phyloP scores from a whole-genome alignment of 2,329 filamentous ascomycete species.

The Colletotrichum magnum region DNA sequence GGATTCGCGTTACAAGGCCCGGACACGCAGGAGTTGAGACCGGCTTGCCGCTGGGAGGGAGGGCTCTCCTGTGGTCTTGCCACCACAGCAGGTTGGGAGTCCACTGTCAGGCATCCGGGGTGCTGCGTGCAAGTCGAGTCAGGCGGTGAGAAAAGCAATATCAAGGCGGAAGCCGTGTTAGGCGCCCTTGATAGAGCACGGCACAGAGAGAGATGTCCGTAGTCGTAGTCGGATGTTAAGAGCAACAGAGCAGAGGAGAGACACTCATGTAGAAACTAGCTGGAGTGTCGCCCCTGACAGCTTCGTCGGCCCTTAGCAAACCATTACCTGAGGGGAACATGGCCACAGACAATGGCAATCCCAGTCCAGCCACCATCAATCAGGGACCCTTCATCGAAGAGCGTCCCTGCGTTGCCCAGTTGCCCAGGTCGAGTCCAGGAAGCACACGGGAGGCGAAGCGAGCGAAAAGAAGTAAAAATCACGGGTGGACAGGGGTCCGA shows the following conservation, averaged over 20 bases:
- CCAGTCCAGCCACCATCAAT: slow-evolving; percentile 13
- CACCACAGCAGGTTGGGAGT: slow-evolving; percentile 30
- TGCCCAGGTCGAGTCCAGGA: background rate
- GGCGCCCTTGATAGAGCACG: slow-evolving; percentile 15
- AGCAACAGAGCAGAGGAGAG: background rate
- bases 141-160: slow-evolving; percentile 36
- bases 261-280: background rate
- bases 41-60: slow-evolving; percentile 28
- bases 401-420: slow-evolving; percentile 1
- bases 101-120: slow-evolving; percentile 38
- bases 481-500: slow-evolving; percentile 23
- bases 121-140: slow-evolving; percentile 36
- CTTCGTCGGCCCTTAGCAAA: slow-evolving; percentile 9
- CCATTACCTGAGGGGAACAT: slow-evolving; percentile 3
- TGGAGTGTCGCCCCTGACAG: background rate
- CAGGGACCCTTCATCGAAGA: background rate
- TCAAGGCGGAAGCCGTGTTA: slow-evolving; percentile 9
- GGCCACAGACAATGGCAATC: slow-evolving; percentile 1
- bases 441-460: slow-evolving; percentile 23
- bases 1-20: slow-evolving; percentile 18
- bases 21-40: slow-evolving; percentile 30
- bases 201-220: no score
- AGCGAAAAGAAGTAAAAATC: slow-evolving; percentile 15
- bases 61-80: slow-evolving; percentile 36
- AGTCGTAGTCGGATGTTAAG: background rate